Base-by-base conservation (phyloP, 495 filamentous ascomycete species). In the Bombardia bombarda region DNA sequence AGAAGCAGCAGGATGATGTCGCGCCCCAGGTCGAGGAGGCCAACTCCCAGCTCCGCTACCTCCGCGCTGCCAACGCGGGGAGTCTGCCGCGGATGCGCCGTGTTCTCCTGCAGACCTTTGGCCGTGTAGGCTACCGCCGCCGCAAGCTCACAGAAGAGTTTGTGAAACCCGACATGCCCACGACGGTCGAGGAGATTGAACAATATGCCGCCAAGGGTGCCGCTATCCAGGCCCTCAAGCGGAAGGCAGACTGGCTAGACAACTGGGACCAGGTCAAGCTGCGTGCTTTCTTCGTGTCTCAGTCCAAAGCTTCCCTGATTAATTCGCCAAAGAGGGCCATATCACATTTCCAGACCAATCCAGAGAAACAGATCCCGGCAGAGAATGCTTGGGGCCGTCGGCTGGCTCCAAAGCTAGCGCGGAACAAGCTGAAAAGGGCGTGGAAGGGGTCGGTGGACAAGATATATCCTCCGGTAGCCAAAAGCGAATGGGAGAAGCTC, bases 391-490 rank as follows among this genome's bases (percentile, higher is more conserved):
- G 86, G 80, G 75, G 73, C 2, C 65, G 68, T 4, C 74, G 77
- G 0, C 54, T 86, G 32, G 52, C 78, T 0, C 41, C 59, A 12
- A 71, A 59, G 38, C 72, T 83, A 2, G 57, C 57, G 26, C 59
- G 66, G 32, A 84, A 83, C 40, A 78, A 83, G 38, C 62, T 74
- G 8, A 71, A 64, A 40, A 69, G 68, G 42, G 80, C 77, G 68
- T 90, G 84, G 64, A 69, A 63, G 0, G 26, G 49, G 0, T 59
- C 77, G 31, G 65, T 86, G 16, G 55, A 66, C 0, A 70, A 68
- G 33, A 51, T 87, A 4, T 58, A 84, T n/a, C 86, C 89, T 6
- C 92, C 92, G 2, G 49, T 96, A 1, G 80, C 84, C 0, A 47
- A 66, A 18, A 47, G 65, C 13, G 86, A 92, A 45, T 85, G 84